Percentiles rank a stretch among this genome's conserved stretches.
phyloP scores from a whole-genome alignment of 257 asterid species.

The Ilex asprella region DNA sequence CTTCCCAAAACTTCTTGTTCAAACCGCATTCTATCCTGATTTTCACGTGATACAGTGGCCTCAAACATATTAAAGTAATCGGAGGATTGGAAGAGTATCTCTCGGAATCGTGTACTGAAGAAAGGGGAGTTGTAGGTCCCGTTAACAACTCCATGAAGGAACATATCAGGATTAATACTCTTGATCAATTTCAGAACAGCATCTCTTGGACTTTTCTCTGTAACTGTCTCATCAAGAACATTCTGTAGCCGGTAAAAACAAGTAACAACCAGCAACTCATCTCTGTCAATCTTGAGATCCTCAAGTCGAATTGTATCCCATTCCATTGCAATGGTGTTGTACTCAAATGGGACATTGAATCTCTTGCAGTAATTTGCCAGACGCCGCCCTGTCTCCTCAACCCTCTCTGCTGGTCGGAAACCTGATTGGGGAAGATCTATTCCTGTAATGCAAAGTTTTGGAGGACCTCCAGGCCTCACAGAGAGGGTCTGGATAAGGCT shows the following conservation, averaged over 20 bases:
- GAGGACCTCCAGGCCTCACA: slow-evolving; percentile 30
- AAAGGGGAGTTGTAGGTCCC: slow-evolving; percentile 25
- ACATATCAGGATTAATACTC: slow-evolving; percentile 24
- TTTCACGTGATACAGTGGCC: slow-evolving; percentile 14
- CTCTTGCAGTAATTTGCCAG: slow-evolving; percentile 23
- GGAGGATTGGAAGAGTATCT: slow-evolving; percentile 26
- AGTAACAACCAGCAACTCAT: slow-evolving; percentile 19
- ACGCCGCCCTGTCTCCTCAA: slow-evolving; percentile 22
- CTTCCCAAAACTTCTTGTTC: slow-evolving; percentile 29
- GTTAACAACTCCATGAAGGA: slow-evolving; percentile 29
- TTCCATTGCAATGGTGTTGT: slow-evolving; percentile 23
- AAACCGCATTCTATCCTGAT: slow-evolving; percentile 22
- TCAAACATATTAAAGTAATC: slow-evolving; percentile 35
- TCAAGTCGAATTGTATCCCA: slow-evolving; percentile 24
- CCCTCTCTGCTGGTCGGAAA: slow-evolving; percentile 21
- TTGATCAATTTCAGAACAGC: slow-evolving; percentile 23
- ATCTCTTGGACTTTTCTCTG: slow-evolving; percentile 19
- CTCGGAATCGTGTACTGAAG: slow-evolving; percentile 16
- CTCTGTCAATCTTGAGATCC: slow-evolving; percentile 22
- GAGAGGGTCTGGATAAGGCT: slow-evolving; percentile 30
- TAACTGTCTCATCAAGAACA: slow-evolving; percentile 21
- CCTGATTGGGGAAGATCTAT: slow-evolving; percentile 35
- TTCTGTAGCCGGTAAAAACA: slow-evolving; percentile 31
- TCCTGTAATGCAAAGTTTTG: slow-evolving; percentile 28
- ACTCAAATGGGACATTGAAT: slow-evolving; percentile 31